A percentile compares a stretch with the other conserved stretches of the same genome.
phyloP scores from a whole-genome alignment of 129 eudicot genomes.

The Dittrichia graveolens region DNA sequence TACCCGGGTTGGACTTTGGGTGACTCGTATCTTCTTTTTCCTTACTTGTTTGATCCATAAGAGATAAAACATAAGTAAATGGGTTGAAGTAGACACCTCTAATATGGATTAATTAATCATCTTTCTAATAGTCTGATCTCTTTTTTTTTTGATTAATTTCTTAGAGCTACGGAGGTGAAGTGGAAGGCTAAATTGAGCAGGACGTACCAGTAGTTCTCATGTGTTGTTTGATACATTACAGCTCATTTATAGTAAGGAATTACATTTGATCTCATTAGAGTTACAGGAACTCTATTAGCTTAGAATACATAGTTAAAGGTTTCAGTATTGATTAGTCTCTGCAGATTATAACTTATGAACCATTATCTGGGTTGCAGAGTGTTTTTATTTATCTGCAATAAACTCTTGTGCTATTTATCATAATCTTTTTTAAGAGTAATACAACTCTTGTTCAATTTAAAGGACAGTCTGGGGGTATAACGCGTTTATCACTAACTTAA shows the following conservation, averaged over 20 bases:
- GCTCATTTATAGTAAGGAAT: background rate
- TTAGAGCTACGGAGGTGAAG: background rate
- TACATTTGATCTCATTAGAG: background rate
- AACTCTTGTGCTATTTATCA: background rate
- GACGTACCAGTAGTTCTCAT: background rate
- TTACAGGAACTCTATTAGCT: background rate
- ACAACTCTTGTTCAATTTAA: too few species aligned
- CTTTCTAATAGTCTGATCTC: too few species aligned
- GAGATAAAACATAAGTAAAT: too few species aligned
- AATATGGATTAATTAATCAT: too few species aligned
- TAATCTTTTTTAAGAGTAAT: too few species aligned
- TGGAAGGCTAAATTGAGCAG: background rate
- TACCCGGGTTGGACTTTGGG: background rate
- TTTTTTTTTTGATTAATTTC: too few species aligned
- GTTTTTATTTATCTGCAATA: background rate
- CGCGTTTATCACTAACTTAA: too few species aligned
- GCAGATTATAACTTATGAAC: slow-evolving; percentile 8
- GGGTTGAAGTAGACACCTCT: too few species aligned
- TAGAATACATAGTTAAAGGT: background rate
- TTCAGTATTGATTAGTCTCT: background rate
- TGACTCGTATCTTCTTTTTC: too few species aligned
- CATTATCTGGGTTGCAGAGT: background rate
- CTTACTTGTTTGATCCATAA: background rate
- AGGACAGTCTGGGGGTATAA: too few species aligned
- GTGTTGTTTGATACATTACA: background rate